Conservation (phyloP, 2,329 filamentous ascomycete species). For the Monosporascus ibericus region DNA sequence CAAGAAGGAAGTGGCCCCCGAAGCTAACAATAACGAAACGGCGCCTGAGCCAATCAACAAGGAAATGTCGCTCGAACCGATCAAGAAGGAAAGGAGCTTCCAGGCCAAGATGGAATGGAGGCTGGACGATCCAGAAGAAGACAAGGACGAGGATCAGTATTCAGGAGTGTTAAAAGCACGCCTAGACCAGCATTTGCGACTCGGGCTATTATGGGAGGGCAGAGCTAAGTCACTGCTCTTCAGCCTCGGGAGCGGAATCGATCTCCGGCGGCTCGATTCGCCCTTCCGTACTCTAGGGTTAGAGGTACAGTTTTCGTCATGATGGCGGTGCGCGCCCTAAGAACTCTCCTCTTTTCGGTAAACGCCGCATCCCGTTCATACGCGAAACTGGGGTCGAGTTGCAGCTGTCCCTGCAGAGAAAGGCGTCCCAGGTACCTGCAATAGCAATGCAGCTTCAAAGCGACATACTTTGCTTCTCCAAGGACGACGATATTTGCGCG, state of each 20-base stretch:
- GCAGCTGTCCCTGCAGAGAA: too few relatives aligned
- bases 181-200: constrained; percentile 79
- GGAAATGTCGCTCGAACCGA: constrained; percentile 6
- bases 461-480: too few relatives aligned
- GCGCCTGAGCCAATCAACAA: not conserved
- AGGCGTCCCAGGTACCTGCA: too few relatives aligned
- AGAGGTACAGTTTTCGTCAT: constrained; percentile 79
- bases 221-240: constrained; percentile 88
- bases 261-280: constrained; percentile 68
- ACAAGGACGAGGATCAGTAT: constrained; percentile 54
- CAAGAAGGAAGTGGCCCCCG: too few relatives aligned
- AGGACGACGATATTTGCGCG: too few relatives aligned
- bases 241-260: constrained; percentile 80
- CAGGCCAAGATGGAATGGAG: constrained; percentile 43
- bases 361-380: too few relatives aligned
- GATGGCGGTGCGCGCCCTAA: constrained; percentile 26
- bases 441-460: too few relatives aligned
- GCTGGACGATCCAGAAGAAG: constrained; percentile 35
- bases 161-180: constrained; percentile 85
- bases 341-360: too few relatives aligned
- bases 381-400: too few relatives aligned
- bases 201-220: constrained; percentile 89
- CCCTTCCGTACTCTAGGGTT: constrained; percentile 72
- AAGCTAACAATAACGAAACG: not conserved
- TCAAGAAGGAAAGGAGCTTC: constrained; percentile 35